Base-by-base conservation (phyloP, 371 early-diverging fungal species). In the Coemansia sp. region DNA sequence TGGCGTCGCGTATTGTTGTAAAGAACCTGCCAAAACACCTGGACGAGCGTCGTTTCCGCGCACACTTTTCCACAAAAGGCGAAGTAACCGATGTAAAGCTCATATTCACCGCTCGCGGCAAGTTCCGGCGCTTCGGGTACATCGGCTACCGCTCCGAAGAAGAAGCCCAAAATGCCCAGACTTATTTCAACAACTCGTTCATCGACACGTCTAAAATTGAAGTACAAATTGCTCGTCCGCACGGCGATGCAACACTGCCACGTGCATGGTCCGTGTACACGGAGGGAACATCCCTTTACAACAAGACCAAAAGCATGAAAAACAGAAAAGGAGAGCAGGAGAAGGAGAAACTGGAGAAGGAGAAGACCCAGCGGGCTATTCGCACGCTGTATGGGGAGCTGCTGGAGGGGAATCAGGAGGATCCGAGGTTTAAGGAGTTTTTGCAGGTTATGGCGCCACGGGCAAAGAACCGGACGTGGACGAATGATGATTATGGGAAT, bases 21-120 rank as follows among this genome's bases (percentile, higher is more conserved):
- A 96, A 95, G 75, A 94, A 95, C 81, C 84, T 98, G 28, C 98
- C 98, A 44, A 93, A 92, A 77, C 86, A 94, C 71, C 81, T 93
- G 40, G 87, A 89, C 11, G 89, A 90, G 47, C 93, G 94, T 44
- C 86, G 93, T 65, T 86, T 98, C 71, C 85, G 89, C 48, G 90
- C 89, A 63, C 95, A 95, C 78, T 98, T 98, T 80, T 84, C 87
- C 48, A 70, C 84, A 25, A 88, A 89, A 62, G 95, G 94, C 54
- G 87, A 91, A 73, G 86, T 98, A 14, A 98, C 98, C 0, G 98
- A 98, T 75, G 90, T 88, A 44, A 94, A 93, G 82, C 86, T 98
- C 14, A 91, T 92, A 72, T 86, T 87, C 61, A 93, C 92, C 9
- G 47, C 59, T 0, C 81, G 86, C 30, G 97, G 97, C 16, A 80